Percentiles rank a stretch among this genome's conserved stretches.
These are phyloP conservation scores for Cladosporium austrohemisphaericum DNA, from an alignment of 2,329 filamentous ascomycete genomes.

Conservation along the genomic window DNA sequence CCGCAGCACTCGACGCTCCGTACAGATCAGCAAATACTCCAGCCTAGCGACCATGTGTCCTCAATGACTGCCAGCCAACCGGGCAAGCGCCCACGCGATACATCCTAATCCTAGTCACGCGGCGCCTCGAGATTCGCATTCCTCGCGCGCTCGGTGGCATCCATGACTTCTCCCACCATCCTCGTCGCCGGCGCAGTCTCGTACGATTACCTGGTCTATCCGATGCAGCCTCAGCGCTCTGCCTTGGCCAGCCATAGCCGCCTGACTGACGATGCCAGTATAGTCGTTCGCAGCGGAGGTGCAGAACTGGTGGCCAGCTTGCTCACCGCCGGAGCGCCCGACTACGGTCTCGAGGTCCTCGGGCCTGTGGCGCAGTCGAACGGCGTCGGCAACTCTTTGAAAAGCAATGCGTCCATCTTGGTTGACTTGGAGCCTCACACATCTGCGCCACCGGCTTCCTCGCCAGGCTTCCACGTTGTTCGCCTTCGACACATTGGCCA, in stretches of 20 bases:
- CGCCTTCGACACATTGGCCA: constrained; percentile 26
- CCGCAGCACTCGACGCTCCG: too few species aligned
- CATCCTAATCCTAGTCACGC: constrained; percentile 5
- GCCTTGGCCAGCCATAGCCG: constrained; percentile 28
- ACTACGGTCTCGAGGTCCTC: constrained; percentile 29
- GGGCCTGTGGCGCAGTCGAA: constrained; percentile 26
- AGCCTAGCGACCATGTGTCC: constrained; percentile 14
- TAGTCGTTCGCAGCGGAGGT: constrained; percentile 30
- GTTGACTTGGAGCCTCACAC: constrained; percentile 24
- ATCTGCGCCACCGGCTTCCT: not conserved
- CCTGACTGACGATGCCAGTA: constrained; percentile 20
- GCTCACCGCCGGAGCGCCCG: constrained; percentile 30
- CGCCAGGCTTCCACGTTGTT: constrained; percentile 20
- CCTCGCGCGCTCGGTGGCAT: not conserved
- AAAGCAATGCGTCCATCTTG: constrained; percentile 30
- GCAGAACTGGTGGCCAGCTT: constrained; percentile 33
- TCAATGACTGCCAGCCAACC: constrained; percentile 8
- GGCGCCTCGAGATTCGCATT: constrained; percentile 8
- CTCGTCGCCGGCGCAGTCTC: constrained; percentile 33
- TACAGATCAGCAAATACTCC: too few species aligned
- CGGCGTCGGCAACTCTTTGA: constrained; percentile 23
- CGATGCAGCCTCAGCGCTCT: constrained; percentile 24
- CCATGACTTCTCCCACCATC: constrained; percentile 19
- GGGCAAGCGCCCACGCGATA: constrained; percentile 14
- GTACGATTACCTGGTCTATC: constrained; percentile 32